A percentile compares a stretch with the other conserved stretches of the same genome.
Evolutionary conservation across 2,329 filamentous ascomycete genomes (phyloP).

Genomic region (Neonectria ditissima): DNA sequence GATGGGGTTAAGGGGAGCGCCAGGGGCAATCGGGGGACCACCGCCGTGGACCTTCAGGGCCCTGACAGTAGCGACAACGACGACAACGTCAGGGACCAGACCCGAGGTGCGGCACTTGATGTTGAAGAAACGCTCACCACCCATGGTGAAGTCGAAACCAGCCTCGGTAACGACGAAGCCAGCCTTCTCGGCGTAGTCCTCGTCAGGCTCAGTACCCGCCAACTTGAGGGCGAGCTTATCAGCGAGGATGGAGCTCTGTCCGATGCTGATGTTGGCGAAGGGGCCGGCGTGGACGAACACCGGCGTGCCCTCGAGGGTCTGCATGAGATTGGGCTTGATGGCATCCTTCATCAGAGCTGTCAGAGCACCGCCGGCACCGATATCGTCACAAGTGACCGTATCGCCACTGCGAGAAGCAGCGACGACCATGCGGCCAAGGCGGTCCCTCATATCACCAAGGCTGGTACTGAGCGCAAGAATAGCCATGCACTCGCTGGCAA

Average conservation of each 20-base stretch:
- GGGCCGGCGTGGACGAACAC: slow-evolving; percentile 98
- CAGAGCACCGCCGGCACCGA: slow-evolving; percentile 91
- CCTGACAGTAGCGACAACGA: slow-evolving; percentile 94
- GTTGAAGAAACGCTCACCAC: slow-evolving; percentile 99
- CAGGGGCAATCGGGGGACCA: slow-evolving; percentile 91
- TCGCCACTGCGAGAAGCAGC: slow-evolving; percentile 88
- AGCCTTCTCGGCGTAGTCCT: slow-evolving; percentile 83
- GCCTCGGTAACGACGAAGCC: slow-evolving; percentile 97
- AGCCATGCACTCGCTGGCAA: slow-evolving; percentile 98
- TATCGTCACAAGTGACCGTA: slow-evolving; percentile 94
- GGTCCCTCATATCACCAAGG: slow-evolving; percentile 89
- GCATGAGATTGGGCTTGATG: slow-evolving; percentile 99
- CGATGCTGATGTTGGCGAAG: slow-evolving; percentile 98
- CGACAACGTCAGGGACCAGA: slow-evolving; percentile 90
- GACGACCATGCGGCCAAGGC: slow-evolving; percentile 95
- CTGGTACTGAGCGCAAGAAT: slow-evolving; percentile 93
- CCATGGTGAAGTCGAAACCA: slow-evolving; percentile 99
- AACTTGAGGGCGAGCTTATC: slow-evolving; percentile 97
- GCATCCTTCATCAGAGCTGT: slow-evolving; percentile 97
- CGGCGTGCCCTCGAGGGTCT: slow-evolving; percentile 95
- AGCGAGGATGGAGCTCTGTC: slow-evolving; percentile 93
- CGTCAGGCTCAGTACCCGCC: slow-evolving; percentile 91
- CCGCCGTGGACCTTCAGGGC: slow-evolving; percentile 98
- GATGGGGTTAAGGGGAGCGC: slow-evolving; percentile 84
- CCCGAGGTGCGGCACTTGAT: slow-evolving; percentile 98